phyloP scores from a whole-genome alignment of 371 early-diverging fungal genomes.

The Syncephalastrum sp. region DNA sequence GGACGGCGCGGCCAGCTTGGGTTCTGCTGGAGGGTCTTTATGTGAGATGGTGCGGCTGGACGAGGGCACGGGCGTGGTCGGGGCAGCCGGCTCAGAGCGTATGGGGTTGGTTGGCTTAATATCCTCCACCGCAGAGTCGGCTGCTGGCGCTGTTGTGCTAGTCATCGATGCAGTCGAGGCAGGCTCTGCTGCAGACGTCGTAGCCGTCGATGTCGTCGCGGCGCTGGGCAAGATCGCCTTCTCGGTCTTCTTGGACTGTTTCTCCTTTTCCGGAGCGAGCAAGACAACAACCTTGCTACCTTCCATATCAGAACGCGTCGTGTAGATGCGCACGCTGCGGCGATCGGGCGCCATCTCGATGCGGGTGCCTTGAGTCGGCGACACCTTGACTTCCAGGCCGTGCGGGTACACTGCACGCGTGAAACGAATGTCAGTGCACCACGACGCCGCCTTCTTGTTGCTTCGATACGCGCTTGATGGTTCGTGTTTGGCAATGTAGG shows the following conservation, averaged over 20 bases:
- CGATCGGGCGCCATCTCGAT: slow-evolving; percentile 28
- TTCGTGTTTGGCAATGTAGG: slow-evolving; percentile 41
- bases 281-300: slow-evolving; percentile 37
- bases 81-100: too few relatives aligned
- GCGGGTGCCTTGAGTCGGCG: slow-evolving; percentile 27
- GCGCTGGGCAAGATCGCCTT: slow-evolving; percentile 7
- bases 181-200: slow-evolving; percentile 1
- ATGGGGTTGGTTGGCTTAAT: too few relatives aligned
- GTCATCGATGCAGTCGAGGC: slow-evolving; percentile 1
- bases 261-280: slow-evolving; percentile 10
- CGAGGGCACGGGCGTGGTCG: too few relatives aligned
- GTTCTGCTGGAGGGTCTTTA: too few relatives aligned
- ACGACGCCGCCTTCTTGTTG: slow-evolving; percentile 11
- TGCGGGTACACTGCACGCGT: slow-evolving; percentile 33
- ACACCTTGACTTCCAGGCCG: slow-evolving; percentile 37
- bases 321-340: slow-evolving; percentile 33
- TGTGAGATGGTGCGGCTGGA: too few relatives aligned
- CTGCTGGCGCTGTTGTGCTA: background rate
- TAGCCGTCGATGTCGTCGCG: slow-evolving; percentile 5
- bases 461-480: slow-evolving; percentile 36
- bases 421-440: slow-evolving; percentile 48
- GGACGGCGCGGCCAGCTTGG: too few relatives aligned
- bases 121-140: too few relatives aligned
- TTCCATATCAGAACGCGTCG: slow-evolving; percentile 33
- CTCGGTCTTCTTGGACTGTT: slow-evolving; percentile 1